Evolutionary conservation across 2,329 filamentous ascomycete genomes (phyloP).

Genomic region (Gliomastix tumulicola): DNA sequence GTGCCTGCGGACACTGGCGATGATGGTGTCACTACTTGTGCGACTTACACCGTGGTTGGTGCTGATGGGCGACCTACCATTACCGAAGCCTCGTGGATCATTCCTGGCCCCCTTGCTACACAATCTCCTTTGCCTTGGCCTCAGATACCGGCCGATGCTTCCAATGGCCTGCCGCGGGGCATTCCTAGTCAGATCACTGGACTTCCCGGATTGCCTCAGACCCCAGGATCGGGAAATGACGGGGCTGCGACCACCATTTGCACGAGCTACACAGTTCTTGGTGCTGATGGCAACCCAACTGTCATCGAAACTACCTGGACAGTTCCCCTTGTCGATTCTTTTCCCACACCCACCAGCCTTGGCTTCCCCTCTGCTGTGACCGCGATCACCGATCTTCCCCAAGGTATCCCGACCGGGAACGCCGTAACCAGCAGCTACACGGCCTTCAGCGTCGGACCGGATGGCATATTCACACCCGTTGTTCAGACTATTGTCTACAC

Average conservation of each 20-base stretch:
- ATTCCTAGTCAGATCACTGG: no score
- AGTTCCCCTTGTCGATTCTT: no score
- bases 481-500: slow-evolving; percentile 15
- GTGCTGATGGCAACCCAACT: slow-evolving; percentile 7
- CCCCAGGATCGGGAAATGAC: no score
- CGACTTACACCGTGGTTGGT: slow-evolving; percentile 5
- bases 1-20: no score
- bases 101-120: slow-evolving; percentile 5
- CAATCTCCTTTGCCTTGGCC: no score
- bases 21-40: slow-evolving; percentile 4
- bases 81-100: slow-evolving; percentile 1
- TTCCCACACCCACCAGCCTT: slow-evolving; percentile 2
- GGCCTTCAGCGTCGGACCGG: slow-evolving; percentile 18
- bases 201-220: no score
- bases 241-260: slow-evolving; percentile 7
- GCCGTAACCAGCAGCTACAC: slow-evolving; percentile 20
- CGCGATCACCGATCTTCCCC: slow-evolving; percentile 9
- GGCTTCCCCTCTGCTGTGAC: slow-evolving; percentile 9
- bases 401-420: slow-evolving; percentile 6
- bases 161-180: no score
- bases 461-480: slow-evolving; percentile 21
- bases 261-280: slow-evolving; percentile 5
- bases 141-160: no score
- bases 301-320: slow-evolving; percentile 4
- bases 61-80: slow-evolving; percentile 7